phyloP scores from a whole-genome alignment of 345 rosid species.

The Geranium rotundifolium region DNA sequence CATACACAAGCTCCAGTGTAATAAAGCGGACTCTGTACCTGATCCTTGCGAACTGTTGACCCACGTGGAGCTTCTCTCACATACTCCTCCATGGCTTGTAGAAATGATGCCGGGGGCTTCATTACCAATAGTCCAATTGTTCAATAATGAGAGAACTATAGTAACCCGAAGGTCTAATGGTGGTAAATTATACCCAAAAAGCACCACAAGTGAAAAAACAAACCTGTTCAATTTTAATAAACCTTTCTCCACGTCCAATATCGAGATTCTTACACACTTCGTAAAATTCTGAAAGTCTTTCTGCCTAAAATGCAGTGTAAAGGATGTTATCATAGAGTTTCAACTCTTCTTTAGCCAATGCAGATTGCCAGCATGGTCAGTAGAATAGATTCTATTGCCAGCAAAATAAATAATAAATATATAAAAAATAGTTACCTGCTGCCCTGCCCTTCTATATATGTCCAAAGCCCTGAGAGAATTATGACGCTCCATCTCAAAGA shows the following conservation, averaged over 20 bases:
- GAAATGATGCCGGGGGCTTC: conserved; percentile 87
- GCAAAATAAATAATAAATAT: no score
- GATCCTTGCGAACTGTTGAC: conserved; percentile 52
- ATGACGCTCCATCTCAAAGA: conserved; percentile 86
- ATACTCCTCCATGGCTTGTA: conserved; percentile 98
- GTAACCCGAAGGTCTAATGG: not conserved
- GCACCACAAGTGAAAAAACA: conserved; percentile 11
- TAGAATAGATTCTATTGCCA: conserved; percentile 6
- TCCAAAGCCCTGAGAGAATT: conserved; percentile 83
- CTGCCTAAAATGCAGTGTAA: conserved; percentile 44
- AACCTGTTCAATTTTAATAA: conserved; percentile 92
- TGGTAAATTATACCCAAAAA: conserved; percentile 4
- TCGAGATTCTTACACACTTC: conserved; percentile 82
- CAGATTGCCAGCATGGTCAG: not conserved
- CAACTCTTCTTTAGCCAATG: not conserved
- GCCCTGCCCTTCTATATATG: conserved; percentile 72
- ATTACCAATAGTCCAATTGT: not conserved
- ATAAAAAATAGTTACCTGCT: conserved; percentile 45
- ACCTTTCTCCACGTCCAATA: conserved; percentile 75
- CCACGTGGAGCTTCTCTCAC: conserved; percentile 70
- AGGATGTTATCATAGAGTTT: conserved; percentile 1
- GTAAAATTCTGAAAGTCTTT: conserved; percentile 80
- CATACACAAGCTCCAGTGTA: not conserved
- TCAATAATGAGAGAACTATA: not conserved
- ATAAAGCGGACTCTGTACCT: conserved; percentile 32